Evolutionary conservation across 2,329 filamentous ascomycete species (phyloP), one percentile per base, ranked within the genome.

Genomic region (Plectosphaerella plurivora): DNA sequence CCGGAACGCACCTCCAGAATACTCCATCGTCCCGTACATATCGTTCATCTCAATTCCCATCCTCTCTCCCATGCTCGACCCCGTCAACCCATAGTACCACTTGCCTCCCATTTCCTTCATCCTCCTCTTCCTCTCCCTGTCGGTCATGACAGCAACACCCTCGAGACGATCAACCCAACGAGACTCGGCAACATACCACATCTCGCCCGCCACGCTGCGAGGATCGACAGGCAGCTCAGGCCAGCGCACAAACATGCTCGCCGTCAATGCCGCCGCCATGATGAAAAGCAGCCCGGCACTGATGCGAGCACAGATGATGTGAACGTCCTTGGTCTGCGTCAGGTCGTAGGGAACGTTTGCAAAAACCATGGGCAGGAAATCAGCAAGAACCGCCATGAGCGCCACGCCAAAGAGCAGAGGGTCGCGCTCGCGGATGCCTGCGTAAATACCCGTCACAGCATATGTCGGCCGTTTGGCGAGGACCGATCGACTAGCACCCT

Each of bases 281-380:
- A 73, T 51, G 2, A 61, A 65, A 7, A 81, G 53, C 4, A 76
- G 62, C 0, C 67, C 57, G 2, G 70, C 64, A 1, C 68, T 65
- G 11, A 76, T 54, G 22, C 70, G 69, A 1, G 72, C 67, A 54
- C 73, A 78, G 6, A 72, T 62, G 1, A 64, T 64, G 46, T 75
- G 72, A 0, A 73, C 68, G 14, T 60, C 59, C 28, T 65, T 62
- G 1, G 69, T 69, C 49, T 75, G 72, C 0, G 71, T 68, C 2
- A 72, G 65, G 49, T 69, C 73, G 60, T 75, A 77, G 1, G 76
- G 73, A 1, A 79, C 68, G 54, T 77, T 79, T 56, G 74, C 68
- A 2, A 81, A 67, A 2, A 76, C 64, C 20, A 79, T 64, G 2
- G 76, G 77, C n/a, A 81, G 69, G 45, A 78, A 71, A 47, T 81